phyloP scores from a whole-genome alignment of 495 filamentous ascomycete genomes.

The Penicillium macrosclerotiorum region DNA sequence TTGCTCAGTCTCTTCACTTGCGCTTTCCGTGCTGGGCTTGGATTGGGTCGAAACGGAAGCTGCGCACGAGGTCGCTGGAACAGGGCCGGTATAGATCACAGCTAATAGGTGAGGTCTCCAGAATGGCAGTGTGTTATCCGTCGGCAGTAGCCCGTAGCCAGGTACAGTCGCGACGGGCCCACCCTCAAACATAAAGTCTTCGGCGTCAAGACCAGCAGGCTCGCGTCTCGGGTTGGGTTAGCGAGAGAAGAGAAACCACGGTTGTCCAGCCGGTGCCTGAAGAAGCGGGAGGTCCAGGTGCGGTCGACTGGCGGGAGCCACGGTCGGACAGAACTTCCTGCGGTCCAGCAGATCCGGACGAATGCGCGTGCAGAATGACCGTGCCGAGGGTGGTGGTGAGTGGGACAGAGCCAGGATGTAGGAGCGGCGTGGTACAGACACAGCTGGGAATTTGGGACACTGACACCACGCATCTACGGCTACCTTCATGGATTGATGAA shows the following conservation, averaged over 20 bases:
- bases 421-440: not conserved
- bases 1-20: too few relatives aligned
- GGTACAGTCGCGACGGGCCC: not conserved
- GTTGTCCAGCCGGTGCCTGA: constrained; percentile 10
- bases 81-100: too few relatives aligned
- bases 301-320: constrained; percentile 25
- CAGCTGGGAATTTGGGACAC: too few relatives aligned
- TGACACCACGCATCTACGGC: too few relatives aligned
- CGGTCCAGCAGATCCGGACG: constrained; percentile 33
- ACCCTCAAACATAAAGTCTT: constrained; percentile 11
- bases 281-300: not conserved
- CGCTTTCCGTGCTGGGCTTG: too few relatives aligned
- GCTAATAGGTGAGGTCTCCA: not conserved
- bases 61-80: too few relatives aligned
- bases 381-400: constrained; percentile 2
- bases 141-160: not conserved
- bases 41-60: too few relatives aligned
- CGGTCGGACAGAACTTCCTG: constrained; percentile 33
- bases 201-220: constrained; percentile 15
- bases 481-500: too few relatives aligned
- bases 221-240: not conserved
- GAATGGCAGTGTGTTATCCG: not conserved
- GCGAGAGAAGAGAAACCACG: constrained; percentile 17
- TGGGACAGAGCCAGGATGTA: constrained; percentile 11
- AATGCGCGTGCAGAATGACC: constrained; percentile 12